These are phyloP conservation scores for Penicillium atrosanguineum DNA, from an alignment of 495 filamentous ascomycete species.

Conservation along the genomic window DNA sequence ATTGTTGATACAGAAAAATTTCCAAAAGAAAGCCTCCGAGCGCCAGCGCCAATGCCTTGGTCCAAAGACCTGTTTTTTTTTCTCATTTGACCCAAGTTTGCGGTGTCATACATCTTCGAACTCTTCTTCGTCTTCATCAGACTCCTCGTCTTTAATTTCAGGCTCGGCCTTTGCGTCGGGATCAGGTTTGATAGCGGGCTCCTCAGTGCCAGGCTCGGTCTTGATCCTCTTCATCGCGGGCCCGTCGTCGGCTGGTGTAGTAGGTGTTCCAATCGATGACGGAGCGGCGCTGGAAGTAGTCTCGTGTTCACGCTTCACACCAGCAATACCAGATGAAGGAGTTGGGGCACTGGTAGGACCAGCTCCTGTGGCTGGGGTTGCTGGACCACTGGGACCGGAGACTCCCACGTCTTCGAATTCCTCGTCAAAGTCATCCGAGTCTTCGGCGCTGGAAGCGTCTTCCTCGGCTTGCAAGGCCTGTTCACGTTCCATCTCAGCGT, in stretches of 20 bases:
- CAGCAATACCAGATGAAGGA: slow-evolving; percentile 15
- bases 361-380: slow-evolving; percentile 32
- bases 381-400: slow-evolving; percentile 37
- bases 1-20: neutral
- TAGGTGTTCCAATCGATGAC: slow-evolving; percentile 43
- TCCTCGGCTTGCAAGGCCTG: slow-evolving; percentile 46
- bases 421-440: slow-evolving; percentile 48
- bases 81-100: neutral
- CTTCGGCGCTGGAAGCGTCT: slow-evolving; percentile 46
- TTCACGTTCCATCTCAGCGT: slow-evolving; percentile 50
- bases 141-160: slow-evolving; percentile 32
- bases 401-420: slow-evolving; percentile 51
- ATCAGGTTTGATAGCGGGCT: slow-evolving; percentile 32
- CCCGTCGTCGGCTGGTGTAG: slow-evolving; percentile 37
- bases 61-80: neutral
- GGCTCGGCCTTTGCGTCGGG: slow-evolving; percentile 9
- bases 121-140: slow-evolving; percentile 54
- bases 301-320: slow-evolving; percentile 42
- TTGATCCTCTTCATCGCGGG: slow-evolving; percentile 47
- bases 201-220: slow-evolving; percentile 16
- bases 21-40: neutral
- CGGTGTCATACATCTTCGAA: slow-evolving; percentile 47
- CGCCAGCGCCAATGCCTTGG: slow-evolving; percentile 13
- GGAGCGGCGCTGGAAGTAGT: slow-evolving; percentile 41
- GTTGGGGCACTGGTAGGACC: slow-evolving; percentile 33